A percentile compares a stretch with the other conserved stretches of the same genome.
Conservation (phyloP, 2,329 filamentous ascomycete species). For the Fusarium temperatum region DNA sequence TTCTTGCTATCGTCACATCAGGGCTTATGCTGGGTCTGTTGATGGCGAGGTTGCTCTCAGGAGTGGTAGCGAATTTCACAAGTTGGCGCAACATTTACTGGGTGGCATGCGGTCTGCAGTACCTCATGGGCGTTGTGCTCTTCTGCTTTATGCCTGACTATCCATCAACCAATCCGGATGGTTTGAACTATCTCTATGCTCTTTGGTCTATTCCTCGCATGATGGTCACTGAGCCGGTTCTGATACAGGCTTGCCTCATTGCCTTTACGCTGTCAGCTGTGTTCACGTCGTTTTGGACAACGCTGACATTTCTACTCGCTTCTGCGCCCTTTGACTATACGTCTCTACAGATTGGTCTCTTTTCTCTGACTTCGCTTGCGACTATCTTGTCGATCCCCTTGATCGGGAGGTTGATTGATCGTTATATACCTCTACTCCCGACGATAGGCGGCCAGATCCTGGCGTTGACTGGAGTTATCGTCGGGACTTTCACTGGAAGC, state of each 20-base stretch:
- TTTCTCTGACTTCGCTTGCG: conserved; percentile 79
- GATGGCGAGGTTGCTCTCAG: conserved; percentile 77
- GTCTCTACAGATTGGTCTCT: conserved; percentile 76
- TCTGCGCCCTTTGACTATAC: conserved; percentile 74
- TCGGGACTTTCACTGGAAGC: conserved; percentile 75
- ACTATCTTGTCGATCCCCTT: conserved; percentile 74
- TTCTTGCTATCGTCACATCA: conserved; percentile 78
- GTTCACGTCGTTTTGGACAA: conserved; percentile 67
- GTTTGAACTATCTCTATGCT: conserved; percentile 71
- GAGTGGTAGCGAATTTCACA: conserved; percentile 77
- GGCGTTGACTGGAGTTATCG: conserved; percentile 66
- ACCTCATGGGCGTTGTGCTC: conserved; percentile 69
- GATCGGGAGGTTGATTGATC: conserved; percentile 75
- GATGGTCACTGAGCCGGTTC: conserved; percentile 70
- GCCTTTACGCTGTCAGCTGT: conserved; percentile 66
- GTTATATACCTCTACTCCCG: conserved; percentile 72
- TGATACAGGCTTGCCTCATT: conserved; percentile 75
- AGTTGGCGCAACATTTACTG: conserved; percentile 83
- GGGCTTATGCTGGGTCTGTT: conserved; percentile 80
- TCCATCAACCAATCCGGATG: conserved; percentile 73
- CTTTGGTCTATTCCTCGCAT: conserved; percentile 72
- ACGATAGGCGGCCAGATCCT: conserved; percentile 70
- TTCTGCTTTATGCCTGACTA: conserved; percentile 85
- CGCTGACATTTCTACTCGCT: conserved; percentile 80
- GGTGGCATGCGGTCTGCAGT: conserved; percentile 77